Evolutionary conservation across 768 basidiomycete species (phyloP), one percentile per base, ranked within the genome.

Genomic region (Porphyrellus cyaneotinctus): DNA sequence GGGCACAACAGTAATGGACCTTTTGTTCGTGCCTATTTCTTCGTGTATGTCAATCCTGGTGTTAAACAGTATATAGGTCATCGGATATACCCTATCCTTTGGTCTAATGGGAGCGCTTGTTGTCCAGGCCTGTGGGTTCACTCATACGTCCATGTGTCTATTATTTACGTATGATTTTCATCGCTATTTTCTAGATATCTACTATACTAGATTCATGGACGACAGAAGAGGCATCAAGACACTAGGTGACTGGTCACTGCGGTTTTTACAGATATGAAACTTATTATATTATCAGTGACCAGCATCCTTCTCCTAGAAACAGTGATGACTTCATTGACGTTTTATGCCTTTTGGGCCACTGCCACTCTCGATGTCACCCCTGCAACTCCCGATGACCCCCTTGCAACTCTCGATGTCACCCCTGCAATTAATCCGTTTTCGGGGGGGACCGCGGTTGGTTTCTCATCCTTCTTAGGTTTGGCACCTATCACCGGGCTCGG

Each of bases 161-260:
- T n/a, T 23, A 33, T 33, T 7, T 3, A 33, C 24, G n/a, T n/a
- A n/a, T n/a, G n/a, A n/a, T n/a, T n/a, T n/a, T n/a, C n/a, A n/a
- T 28, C 17, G 41, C 17, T n/a, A 24, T 30, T 14, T 17, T 24
- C 12, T n/a, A 64, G 62, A 56, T 31, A 37, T 63, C 32, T 63
- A 64, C 37, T 63, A 47, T 43, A 51, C 43, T 9, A 50, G 51
- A 51, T 63, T 64, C 20, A n/a, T 47, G 17, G 56, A 58, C 20
- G 62, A 64, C 23, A 28, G 20, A 13, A 55, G 6, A 45, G 22
- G 39, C 18, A 53, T 58, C 18, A 63, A 64, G 46, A n/a, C 35
- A 36, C 15, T 36, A 17, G 35, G 35, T 36, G 35, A 36, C 3
- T 36, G 17, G 14, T 7, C 5, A 17, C 17, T 13, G 6, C 35